A percentile compares a stretch with the other conserved stretches of the same genome.
Evolutionary conservation across 139 green algal genomes (phyloP).

Genomic region (Haematococcus lacustris): DNA sequence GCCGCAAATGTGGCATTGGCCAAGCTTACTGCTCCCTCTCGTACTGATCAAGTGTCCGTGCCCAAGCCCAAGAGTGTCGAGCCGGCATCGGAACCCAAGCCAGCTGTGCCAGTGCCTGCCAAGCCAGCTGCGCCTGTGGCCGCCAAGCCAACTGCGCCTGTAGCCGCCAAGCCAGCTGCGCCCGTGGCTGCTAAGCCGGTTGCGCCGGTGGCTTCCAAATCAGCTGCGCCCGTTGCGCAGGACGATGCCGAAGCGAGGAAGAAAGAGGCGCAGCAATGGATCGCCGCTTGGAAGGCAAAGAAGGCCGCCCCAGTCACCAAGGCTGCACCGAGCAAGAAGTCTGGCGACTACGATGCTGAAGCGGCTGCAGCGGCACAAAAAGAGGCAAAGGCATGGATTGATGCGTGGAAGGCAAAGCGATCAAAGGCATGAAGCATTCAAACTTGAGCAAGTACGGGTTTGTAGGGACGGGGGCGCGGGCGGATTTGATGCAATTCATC

Average conservation of each 20-base stretch:
- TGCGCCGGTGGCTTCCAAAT: not conserved
- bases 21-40: not conserved
- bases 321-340: not conserved
- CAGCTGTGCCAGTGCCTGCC: not conserved
- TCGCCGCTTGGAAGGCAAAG: constrained; percentile 7
- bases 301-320: not conserved
- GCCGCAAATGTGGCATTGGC: not conserved
- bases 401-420: not conserved
- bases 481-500: too few species aligned
- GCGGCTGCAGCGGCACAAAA: not conserved
- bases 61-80: not conserved
- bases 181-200: not conserved
- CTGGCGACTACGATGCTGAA: not conserved
- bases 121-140: not conserved
- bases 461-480: too few species aligned
- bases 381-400: not conserved
- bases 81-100: not conserved
- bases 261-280: constrained; percentile 7
- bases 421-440: too few species aligned
- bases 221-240: not conserved
- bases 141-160: constrained; percentile 6
- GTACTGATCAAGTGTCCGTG: not conserved
- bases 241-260: not conserved
- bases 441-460: too few species aligned
- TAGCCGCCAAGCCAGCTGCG: not conserved